Evolutionary conservation across 1,139 yeast species (phyloP).

Genomic region (Meyerozyma athensensis): DNA sequence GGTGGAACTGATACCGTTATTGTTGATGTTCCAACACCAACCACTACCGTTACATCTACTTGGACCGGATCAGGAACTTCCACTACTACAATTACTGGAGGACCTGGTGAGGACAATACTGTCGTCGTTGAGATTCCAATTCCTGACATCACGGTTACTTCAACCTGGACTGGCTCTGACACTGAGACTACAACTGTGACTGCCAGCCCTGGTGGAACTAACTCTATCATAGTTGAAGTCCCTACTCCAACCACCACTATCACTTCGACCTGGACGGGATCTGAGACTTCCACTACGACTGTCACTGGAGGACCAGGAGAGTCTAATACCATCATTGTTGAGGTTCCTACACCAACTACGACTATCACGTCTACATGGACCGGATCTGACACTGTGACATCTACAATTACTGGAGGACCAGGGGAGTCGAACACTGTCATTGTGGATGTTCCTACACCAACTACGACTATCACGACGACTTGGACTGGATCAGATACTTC

Average conservation of each 20-base stretch:
- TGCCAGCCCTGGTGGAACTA: slow-evolving; percentile 8
- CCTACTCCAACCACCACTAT: slow-evolving; percentile 8
- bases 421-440: slow-evolving; percentile 11
- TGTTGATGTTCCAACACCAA: slow-evolving; percentile 9
- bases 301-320: slow-evolving; percentile 5
- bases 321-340: slow-evolving; percentile 9
- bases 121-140: slow-evolving; percentile 9
- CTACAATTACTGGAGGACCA: slow-evolving; percentile 4
- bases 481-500: slow-evolving; percentile 12
- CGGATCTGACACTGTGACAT: slow-evolving; percentile 6
- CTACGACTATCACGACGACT: slow-evolving; percentile 8
- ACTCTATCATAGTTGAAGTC: slow-evolving; percentile 9
- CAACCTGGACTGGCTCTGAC: slow-evolving; percentile 9
- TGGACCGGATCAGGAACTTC: slow-evolving; percentile 8
- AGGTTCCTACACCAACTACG: slow-evolving; percentile 8
- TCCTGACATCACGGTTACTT: slow-evolving; percentile 5
- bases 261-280: slow-evolving; percentile 10
- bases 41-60: slow-evolving; percentile 9
- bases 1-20: slow-evolving; percentile 14
- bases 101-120: slow-evolving; percentile 9
- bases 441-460: slow-evolving; percentile 12
- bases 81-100: slow-evolving; percentile 8
- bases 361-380: slow-evolving; percentile 9
- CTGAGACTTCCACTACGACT: slow-evolving; percentile 6
- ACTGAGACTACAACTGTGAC: slow-evolving; percentile 10